These are phyloP conservation scores for Kodamaea kakaduensis DNA, from an alignment of 805 yeast species.

Conservation along the genomic window DNA sequence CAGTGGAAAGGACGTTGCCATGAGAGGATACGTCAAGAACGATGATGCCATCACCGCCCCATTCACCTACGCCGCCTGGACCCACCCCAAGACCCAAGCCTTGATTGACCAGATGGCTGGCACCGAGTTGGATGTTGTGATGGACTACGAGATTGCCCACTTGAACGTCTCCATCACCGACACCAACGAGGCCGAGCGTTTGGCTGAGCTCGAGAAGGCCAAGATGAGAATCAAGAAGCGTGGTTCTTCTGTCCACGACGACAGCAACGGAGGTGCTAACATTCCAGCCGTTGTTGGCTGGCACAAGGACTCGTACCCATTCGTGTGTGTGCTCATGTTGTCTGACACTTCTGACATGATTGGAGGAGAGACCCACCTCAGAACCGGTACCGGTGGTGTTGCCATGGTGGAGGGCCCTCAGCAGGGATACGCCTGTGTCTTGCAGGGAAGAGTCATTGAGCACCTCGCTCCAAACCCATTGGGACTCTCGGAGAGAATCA, in stretches of 20 bases:
- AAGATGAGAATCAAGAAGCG: constrained; percentile 8
- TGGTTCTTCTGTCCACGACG: constrained; percentile 9
- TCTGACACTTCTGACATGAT: constrained; percentile 55
- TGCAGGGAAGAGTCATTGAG: constrained; percentile 44
- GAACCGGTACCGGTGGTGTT: constrained; percentile 33
- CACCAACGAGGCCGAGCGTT: constrained; percentile 26
- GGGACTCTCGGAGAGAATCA: constrained; percentile 35
- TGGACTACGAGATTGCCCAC: constrained; percentile 58
- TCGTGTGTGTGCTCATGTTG: constrained; percentile 61
- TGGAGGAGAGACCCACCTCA: constrained; percentile 58
- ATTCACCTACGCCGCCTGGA: constrained; percentile 55
- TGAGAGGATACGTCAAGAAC: constrained; percentile 49
- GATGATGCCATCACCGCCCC: constrained; percentile 36
- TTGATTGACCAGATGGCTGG: constrained; percentile 57
- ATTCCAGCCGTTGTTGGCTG: constrained; percentile 58
- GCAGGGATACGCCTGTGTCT: constrained; percentile 47
- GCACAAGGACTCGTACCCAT: constrained; percentile 63
- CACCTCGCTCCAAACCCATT: constrained; percentile 47
- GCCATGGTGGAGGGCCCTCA: constrained; percentile 35
- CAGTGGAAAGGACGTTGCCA: constrained; percentile 46
- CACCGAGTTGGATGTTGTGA: constrained; percentile 48
- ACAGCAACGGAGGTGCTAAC: constrained; percentile 24
- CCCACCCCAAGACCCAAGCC: constrained; percentile 52
- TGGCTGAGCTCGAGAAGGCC: constrained; percentile 3
- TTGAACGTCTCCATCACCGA: constrained; percentile 48